Percentiles rank a stretch among this genome's conserved stretches.
Evolutionary conservation across 108 stramenopile species (phyloP).

Genomic region (Mediolabrus comicus): DNA sequence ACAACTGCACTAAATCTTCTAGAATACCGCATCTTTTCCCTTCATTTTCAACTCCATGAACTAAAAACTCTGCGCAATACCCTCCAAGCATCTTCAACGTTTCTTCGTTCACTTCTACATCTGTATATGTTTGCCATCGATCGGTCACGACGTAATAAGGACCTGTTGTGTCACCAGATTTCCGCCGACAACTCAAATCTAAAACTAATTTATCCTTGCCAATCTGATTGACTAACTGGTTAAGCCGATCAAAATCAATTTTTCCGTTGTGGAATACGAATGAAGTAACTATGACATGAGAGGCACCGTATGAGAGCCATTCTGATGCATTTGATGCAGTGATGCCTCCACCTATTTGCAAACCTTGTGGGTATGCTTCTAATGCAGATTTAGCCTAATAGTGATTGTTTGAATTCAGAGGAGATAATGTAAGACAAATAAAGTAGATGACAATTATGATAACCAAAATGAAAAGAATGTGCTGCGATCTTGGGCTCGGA

Average conservation of each 20-base stretch:
- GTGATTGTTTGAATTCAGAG: background rate
- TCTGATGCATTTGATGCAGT: constrained; percentile 75
- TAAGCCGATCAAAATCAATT: constrained; percentile 79
- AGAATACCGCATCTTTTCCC: constrained; percentile 95
- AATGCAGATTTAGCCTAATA: constrained; percentile 68
- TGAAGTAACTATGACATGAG: constrained; percentile 97
- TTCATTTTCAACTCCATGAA: constrained; percentile 98
- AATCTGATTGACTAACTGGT: constrained; percentile 57
- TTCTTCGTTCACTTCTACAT: constrained; percentile 61
- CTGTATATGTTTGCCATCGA: constrained; percentile 95
- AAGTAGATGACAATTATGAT: background rate
- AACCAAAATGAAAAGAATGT: background rate
- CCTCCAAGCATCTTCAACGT: constrained; percentile 67
- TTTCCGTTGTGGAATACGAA: constrained; percentile 86
- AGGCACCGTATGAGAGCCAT: constrained; percentile 92
- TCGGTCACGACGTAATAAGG: constrained; percentile 94
- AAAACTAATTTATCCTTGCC: constrained; percentile 93
- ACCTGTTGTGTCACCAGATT: constrained; percentile 32
- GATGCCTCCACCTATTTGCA: constrained; percentile 97
- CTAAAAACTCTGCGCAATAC: constrained; percentile 95
- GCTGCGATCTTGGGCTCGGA: background rate
- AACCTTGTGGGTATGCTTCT: constrained; percentile 79
- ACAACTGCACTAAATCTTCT: constrained; percentile 86
- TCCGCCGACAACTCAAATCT: constrained; percentile 90
- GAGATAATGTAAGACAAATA: background rate